Evolutionary conservation across 768 basidiomycete genomes (phyloP).

Genomic region (Phylloporus sp.): DNA sequence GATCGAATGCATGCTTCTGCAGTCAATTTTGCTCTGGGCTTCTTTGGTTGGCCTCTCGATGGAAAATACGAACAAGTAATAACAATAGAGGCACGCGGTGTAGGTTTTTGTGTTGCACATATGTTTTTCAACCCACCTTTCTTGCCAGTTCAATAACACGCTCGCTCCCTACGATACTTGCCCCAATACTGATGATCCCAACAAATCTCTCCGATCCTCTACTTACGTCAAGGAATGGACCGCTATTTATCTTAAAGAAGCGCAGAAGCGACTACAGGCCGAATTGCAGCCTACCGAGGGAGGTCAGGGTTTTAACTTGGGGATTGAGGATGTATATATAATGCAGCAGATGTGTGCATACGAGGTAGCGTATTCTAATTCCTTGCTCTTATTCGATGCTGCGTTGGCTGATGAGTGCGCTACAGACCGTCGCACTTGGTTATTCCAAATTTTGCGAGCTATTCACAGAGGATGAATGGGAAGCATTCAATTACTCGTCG

Average conservation of each 20-base stretch:
- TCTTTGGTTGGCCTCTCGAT: slow-evolving; percentile 72
- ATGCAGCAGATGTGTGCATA: slow-evolving; percentile 86
- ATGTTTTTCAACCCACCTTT: neutral
- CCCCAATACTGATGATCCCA: slow-evolving; percentile 48
- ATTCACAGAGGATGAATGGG: slow-evolving; percentile 91
- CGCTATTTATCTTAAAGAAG: slow-evolving; percentile 63
- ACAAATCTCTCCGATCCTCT: slow-evolving; percentile 54
- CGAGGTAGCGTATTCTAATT: slow-evolving; percentile 45
- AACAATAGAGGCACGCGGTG: slow-evolving; percentile 62
- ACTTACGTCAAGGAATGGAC: slow-evolving; percentile 67
- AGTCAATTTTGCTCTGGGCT: slow-evolving; percentile 66
- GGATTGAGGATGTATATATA: slow-evolving; percentile 64
- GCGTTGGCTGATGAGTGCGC: neutral
- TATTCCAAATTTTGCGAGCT: slow-evolving; percentile 89
- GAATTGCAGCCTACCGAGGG: slow-evolving; percentile 35
- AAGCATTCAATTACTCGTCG: slow-evolving; percentile 84
- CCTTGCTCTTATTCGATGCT: neutral
- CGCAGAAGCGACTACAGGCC: slow-evolving; percentile 54
- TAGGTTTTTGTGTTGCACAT: slow-evolving; percentile 25
- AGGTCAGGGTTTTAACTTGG: slow-evolving; percentile 52
- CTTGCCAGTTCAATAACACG: slow-evolving; percentile 70
- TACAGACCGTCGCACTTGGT: slow-evolving; percentile 82
- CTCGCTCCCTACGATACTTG: slow-evolving; percentile 85
- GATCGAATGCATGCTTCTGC: slow-evolving; percentile 71
- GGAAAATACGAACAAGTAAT: slow-evolving; percentile 74